phyloP scores from a whole-genome alignment of 306 rosid species.

The Cucurbita pepo region DNA sequence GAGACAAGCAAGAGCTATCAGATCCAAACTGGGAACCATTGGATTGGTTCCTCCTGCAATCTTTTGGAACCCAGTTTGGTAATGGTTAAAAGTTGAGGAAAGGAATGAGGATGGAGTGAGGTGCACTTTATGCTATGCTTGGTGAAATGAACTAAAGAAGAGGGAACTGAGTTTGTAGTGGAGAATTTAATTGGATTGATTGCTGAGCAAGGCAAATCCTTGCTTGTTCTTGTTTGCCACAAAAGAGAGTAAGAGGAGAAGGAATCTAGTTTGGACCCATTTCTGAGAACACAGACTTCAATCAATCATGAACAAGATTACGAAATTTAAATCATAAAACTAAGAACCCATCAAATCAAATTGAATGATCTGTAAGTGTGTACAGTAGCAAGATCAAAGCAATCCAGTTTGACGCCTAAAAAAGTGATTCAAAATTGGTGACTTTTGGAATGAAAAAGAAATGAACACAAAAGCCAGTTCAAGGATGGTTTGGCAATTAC shows the following conservation, averaged over 20 bases:
- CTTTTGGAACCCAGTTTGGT: background rate
- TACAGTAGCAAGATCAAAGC: background rate
- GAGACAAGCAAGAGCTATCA: conserved; percentile 18
- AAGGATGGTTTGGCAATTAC: background rate
- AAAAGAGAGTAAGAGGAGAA: background rate
- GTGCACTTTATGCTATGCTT: conserved; percentile 15
- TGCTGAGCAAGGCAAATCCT: conserved; percentile 4
- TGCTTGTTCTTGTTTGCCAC: background rate
- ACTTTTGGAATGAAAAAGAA: background rate
- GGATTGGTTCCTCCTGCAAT: background rate
- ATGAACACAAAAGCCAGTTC: background rate
- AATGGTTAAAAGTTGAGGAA: background rate
- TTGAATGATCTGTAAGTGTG: background rate
- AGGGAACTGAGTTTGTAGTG: background rate
- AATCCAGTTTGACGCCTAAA: background rate
- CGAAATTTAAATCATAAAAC: background rate
- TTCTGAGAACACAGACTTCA: background rate
- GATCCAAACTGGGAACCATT: conserved; percentile 23
- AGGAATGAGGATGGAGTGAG: conserved; percentile 12
- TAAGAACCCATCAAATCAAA: background rate
- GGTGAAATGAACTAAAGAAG: background rate
- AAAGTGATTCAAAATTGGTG: background rate
- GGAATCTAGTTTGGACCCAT: background rate
- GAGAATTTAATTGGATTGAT: conserved; percentile 4
- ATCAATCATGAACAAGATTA: background rate